A percentile compares a stretch with the other conserved stretches of the same genome.
These are phyloP conservation scores for Grifola frondosa DNA, from an alignment of 1,284 basidiomycete species.

Conservation along the genomic window DNA sequence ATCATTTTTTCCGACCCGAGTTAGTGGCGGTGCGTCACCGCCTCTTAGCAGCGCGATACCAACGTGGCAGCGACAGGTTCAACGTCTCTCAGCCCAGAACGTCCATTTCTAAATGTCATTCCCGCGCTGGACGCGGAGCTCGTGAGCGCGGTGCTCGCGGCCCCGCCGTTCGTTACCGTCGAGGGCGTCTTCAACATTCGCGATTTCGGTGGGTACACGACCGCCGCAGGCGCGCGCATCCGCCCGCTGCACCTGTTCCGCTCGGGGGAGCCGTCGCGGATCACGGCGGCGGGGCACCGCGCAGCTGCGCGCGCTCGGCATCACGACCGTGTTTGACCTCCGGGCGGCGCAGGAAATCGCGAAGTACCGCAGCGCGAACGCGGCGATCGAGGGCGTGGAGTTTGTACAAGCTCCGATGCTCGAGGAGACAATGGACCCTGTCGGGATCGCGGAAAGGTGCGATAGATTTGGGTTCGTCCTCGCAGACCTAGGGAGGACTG, in stretches of 20 bases:
- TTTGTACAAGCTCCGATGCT: constrained; percentile 31
- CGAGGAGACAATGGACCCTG: constrained; percentile 32
- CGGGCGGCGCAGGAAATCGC: constrained; percentile 38
- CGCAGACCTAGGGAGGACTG: too few relatives aligned
- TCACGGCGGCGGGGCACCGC: constrained; percentile 38
- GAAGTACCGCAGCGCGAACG: constrained; percentile 31
- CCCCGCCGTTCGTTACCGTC: constrained; percentile 40
- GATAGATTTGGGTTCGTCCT: background rate
- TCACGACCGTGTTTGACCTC: constrained; percentile 43
- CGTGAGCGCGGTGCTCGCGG: constrained; percentile 7
- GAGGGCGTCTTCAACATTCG: constrained; percentile 44
- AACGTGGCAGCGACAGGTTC: too few relatives aligned
- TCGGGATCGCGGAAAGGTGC: constrained; percentile 29
- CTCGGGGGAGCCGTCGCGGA: constrained; percentile 38
- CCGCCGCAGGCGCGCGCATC: constrained; percentile 12
- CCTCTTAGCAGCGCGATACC: too few relatives aligned
- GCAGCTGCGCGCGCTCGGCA: constrained; percentile 36
- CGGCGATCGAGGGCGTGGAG: constrained; percentile 33
- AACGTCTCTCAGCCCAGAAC: too few relatives aligned
- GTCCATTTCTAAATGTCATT: too few relatives aligned
- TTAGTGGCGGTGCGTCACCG: too few relatives aligned
- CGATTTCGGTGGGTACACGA: constrained; percentile 33
- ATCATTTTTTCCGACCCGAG: too few relatives aligned
- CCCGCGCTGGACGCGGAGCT: background rate
- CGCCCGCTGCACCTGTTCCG: constrained; percentile 39